These are phyloP conservation scores for Didymella pomorum DNA, from an alignment of 2,329 filamentous ascomycete species.

Conservation along the genomic window DNA sequence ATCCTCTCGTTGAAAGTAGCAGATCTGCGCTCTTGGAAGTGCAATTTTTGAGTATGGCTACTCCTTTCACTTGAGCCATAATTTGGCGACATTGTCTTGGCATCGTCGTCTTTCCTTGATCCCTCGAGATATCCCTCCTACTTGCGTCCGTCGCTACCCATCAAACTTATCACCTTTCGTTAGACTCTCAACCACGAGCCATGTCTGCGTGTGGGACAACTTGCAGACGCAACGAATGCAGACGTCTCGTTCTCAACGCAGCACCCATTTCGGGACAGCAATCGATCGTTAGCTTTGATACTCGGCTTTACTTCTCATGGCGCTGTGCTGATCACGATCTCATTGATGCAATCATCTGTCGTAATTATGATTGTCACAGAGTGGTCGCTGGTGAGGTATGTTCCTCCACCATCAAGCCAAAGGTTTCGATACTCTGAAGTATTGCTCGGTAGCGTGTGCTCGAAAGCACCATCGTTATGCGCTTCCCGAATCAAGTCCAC, in stretches of 20 bases:
- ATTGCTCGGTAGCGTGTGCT: no score
- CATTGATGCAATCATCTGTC: background rate
- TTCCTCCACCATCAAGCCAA: no score
- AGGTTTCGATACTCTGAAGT: no score
- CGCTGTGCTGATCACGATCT: background rate
- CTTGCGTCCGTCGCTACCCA: background rate
- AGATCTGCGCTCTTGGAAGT: background rate
- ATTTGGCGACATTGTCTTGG: background rate
- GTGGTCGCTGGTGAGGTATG: no score
- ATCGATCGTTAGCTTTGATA: background rate
- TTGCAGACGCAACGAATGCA: background rate
- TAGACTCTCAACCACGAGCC: background rate
- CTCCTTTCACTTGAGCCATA: background rate
- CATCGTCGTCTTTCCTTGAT: background rate
- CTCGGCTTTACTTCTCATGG: background rate
- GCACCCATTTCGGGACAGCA: background rate
- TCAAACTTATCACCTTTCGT: background rate
- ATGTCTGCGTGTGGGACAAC: background rate
- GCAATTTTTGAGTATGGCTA: background rate
- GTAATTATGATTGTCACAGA: background rate
- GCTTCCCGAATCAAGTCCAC: no score
- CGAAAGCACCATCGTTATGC: no score
- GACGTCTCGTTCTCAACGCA: background rate
- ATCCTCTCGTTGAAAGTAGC: background rate
- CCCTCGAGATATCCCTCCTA: background rate